Base-by-base conservation (phyloP, 768 basidiomycete genomes). In the Xerocomellus dryophilus region DNA sequence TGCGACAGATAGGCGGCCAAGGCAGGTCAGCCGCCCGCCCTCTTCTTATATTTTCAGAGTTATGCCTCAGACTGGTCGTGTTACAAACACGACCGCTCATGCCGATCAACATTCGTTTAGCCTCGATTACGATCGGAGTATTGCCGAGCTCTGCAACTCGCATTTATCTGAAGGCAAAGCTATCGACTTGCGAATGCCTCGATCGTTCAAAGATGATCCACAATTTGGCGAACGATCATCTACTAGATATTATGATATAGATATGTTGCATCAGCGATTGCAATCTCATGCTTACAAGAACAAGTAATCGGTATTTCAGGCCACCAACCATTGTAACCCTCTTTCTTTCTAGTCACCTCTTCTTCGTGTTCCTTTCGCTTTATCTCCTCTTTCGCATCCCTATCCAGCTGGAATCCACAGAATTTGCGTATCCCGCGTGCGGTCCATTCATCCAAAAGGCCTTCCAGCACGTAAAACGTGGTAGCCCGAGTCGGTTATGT, bases 11-110 rank as follows among this genome's bases (percentile, higher is more conserved):
- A 9, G 38, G 23, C 18, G 36, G 25, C 27, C 27, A 21, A 43
- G 31, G 10, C 21, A 5, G 7, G 51, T 46, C 32, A 29, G 35
- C 41, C 52, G 4, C 29, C 41, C 52, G 4, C 29, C 32, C n/a
- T 12, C 32, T 29, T 61, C 27, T 65, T 63, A 63, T 60, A 55
- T 10, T 11, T 18, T 43, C 32, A 43, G 11, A 18, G 29, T 57
- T 49, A 14, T 34, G 34, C 36, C 20, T 46, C 50, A 42, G 58
- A 51, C 55, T 6, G 49, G 64, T 58, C 34, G 34, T 29, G 27
- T 64, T 53, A 2, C n/a, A 39, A 63, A 60, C 32, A 27, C 15
- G 46, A 50, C 54, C 15, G 25, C 25, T 12, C 21, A 29, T 8
- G 14, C 9, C 6, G 15, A 15, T 17, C 9, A 17, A 15, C n/a